Evolutionary conservation across 176 grass and related monocot species (phyloP), one percentile per base, ranked within the genome.

Genomic region (Pontederia crassipes): DNA sequence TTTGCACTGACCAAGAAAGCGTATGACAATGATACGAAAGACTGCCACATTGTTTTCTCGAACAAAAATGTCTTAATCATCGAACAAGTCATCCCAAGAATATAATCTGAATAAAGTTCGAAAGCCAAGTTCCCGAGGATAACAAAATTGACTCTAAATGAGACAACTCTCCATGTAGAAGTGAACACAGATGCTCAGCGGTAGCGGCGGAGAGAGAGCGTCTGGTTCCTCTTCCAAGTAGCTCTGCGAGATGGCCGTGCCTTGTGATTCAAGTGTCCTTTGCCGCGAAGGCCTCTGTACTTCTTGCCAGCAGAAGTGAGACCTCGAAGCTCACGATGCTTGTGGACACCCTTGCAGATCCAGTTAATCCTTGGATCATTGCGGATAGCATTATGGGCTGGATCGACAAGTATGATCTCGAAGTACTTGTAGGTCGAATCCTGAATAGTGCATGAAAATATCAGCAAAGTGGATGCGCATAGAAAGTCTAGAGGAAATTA

Each of bases 311-410:
- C 18, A 2, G 55, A 58, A 13, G 55, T 58, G 10, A 58, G 55
- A 11, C 55, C 55, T 0, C 55, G 55, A 28, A 58, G 55, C 55
- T 58, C 55, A 58, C 55, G 55, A 26, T 28, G 55, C 55, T 58
- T 58, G 17, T 58, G 55, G 1, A 29, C 55, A 27, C 55, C 55
- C 17, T 58, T 58, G 55, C 55, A 28, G 18, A 58, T 58, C 55
- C 55, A 58, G 55, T 58, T 58, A 26, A 58, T 58, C 10, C 55
- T 58, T 4, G 55, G 55, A 26, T 58, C 55, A 8, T 58, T 58
- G 18, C 55, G 18, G 1, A 58, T 58, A 10, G 55, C 55, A 29
- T 27, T 58, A 26, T 58, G 55, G 16, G 55, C 17, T 4, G 55
- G 15, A 29, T 58, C 55, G 4, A 28, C 10, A 58, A 28, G 55